Evolutionary conservation across 306 rosid genomes (phyloP).

Genomic region (Pachyrhizus erosus): DNA sequence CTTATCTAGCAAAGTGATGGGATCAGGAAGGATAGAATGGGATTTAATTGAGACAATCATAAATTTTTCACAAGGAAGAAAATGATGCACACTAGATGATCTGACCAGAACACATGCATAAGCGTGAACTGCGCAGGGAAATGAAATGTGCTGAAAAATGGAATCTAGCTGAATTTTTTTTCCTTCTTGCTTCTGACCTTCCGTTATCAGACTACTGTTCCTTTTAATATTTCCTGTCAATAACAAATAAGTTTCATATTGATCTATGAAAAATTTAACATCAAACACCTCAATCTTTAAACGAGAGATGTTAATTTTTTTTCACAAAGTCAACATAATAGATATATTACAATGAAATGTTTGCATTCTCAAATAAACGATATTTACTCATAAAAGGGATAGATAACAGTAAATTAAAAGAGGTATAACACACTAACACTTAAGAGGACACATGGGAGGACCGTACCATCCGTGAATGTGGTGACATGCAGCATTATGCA

Average conservation of each 20-base stretch:
- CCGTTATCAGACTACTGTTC: neutral
- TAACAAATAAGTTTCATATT: neutral
- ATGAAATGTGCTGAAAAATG: slow-evolving; percentile 38
- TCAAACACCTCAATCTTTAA: neutral
- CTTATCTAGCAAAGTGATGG: slow-evolving; percentile 44
- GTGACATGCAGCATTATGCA: slow-evolving; percentile 55
- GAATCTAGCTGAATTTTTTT: slow-evolving; percentile 30
- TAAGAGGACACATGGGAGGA: slow-evolving; percentile 56
- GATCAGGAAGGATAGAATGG: slow-evolving; percentile 30
- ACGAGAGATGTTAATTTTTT: too few species aligned
- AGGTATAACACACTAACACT: neutral
- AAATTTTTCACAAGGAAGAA: slow-evolving; percentile 22
- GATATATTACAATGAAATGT: neutral
- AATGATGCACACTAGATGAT: slow-evolving; percentile 35
- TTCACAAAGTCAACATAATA: too few species aligned
- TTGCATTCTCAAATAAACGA: neutral
- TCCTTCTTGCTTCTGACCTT: neutral
- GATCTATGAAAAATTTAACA: neutral
- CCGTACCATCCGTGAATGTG: slow-evolving; percentile 65
- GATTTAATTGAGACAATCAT: slow-evolving; percentile 27
- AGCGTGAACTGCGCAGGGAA: slow-evolving; percentile 43
- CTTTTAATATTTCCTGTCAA: neutral
- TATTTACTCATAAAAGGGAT: neutral
- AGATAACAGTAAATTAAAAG: neutral
- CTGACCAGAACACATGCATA: slow-evolving; percentile 53